Base-by-base conservation (phyloP, 116 monocot genomes). In the Iris pallida region DNA sequence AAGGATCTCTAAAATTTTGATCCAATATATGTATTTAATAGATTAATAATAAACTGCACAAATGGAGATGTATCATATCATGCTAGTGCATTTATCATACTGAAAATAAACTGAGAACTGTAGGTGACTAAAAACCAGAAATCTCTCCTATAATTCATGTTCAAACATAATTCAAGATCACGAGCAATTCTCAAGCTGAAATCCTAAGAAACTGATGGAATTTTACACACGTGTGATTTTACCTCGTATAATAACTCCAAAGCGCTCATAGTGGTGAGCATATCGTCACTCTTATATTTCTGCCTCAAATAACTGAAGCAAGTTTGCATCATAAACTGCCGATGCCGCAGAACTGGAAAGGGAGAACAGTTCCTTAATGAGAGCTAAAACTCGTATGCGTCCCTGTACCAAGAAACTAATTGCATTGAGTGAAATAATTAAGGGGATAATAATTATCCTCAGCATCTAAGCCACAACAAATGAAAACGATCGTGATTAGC, bases 171-270 rank as follows among this genome's bases (percentile, higher is more conserved):
- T 30, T 30, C 30, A 30, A 30, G 30, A 30, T 30, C 30, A 30
- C 30, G 30, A 30, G 30, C 42, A 54, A 67, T 40, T 12, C 5
- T 52, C 16, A 42, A 53, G 55, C 42, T 43, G 41, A 40, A 55
- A 19, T 18, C 15, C 13, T 12, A 45, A 43, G n/a, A 59, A 77
- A 56, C 47, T 42, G 58, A 58, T 14, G 14, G 5, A 16, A 55
- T 17, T 12, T 54, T 15, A 42, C 49, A 11, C 7, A 10, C 56
- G 43, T 41, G 41, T 46, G 40, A 45, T 19, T 62, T 51, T 82
- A 98, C 97, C 97, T 98, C 93, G 78, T 90, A 98, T 20, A 98
- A 74, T 75, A 98, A 80, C 63, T 98, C 97, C 76, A 98, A 52
- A 61, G 88, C 90, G 82, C 79, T 98, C 66, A 98, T 61, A 58